A percentile compares a stretch with the other conserved stretches of the same genome.
Evolutionary conservation across 2,329 filamentous ascomycete species (phyloP).

Genomic region (Aspergillus sp.): DNA sequence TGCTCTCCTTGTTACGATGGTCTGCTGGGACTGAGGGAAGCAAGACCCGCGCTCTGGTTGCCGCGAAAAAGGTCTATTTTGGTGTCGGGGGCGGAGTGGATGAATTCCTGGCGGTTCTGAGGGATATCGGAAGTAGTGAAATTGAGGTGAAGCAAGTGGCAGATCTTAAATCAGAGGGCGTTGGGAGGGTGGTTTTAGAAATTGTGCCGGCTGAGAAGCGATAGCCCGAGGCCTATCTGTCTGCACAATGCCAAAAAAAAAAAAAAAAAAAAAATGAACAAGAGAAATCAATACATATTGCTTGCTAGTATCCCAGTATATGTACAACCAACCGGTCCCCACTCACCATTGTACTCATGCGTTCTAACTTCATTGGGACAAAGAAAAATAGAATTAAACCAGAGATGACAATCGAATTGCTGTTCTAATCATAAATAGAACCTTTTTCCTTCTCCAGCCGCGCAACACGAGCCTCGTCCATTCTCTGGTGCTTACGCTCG

Average conservation of each 20-base stretch:
- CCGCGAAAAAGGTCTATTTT: constrained; percentile 59
- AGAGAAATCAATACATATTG: constrained; percentile 11
- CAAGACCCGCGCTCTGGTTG: constrained; percentile 46
- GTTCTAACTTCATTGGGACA: constrained; percentile 13
- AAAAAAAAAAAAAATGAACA: constrained; percentile 12
- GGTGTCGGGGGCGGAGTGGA: constrained; percentile 59
- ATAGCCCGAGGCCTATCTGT: too few relatives aligned
- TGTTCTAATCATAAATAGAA: constrained; percentile 36
- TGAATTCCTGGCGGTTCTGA: constrained; percentile 41
- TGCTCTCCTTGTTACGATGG: constrained; percentile 43
- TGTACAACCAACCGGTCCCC: constrained; percentile 18
- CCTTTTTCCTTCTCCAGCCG: constrained; percentile 39
- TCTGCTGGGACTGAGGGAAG: constrained; percentile 8
- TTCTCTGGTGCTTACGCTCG: constrained; percentile 48
- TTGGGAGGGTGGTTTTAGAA: constrained; percentile 38
- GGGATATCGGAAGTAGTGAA: constrained; percentile 16
- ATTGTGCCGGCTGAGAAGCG: constrained; percentile 12
- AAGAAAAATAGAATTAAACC: constrained; percentile 9
- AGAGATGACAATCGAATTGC: background rate
- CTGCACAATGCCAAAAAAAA: background rate
- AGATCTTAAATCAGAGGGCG: constrained; percentile 36
- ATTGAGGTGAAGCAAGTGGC: constrained; percentile 25
- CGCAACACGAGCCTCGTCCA: constrained; percentile 48
- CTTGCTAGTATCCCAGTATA: constrained; percentile 22
- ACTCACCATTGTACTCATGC: constrained; percentile 7